Conservation (phyloP, 2,329 filamentous ascomycete species). For the Neonectria hederae region DNA sequence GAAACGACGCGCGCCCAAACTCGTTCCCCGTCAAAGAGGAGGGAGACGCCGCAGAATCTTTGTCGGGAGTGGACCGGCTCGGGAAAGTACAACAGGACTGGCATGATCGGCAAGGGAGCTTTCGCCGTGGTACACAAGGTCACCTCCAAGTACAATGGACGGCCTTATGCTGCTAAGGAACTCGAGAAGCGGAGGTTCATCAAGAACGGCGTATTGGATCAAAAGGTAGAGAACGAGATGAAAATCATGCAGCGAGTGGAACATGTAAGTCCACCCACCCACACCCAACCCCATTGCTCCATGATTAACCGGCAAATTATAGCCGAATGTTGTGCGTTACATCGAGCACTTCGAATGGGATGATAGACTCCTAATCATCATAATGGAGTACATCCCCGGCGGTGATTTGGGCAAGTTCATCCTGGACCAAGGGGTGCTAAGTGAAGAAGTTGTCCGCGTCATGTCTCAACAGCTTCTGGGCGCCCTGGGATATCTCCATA, state of each 20-base stretch:
- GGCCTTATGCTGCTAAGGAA: constrained; percentile 90
- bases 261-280: constrained; percentile 69
- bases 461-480: constrained; percentile 82
- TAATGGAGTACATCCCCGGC: constrained; percentile 90
- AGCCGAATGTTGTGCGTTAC: constrained; percentile 91
- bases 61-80: constrained; percentile 82
- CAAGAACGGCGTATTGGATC: constrained; percentile 88
- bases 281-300: background rate
- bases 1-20: constrained; percentile 26
- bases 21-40: constrained; percentile 36
- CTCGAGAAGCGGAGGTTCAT: constrained; percentile 93
- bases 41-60: constrained; percentile 39
- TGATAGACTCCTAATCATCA: constrained; percentile 87
- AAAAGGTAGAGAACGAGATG: constrained; percentile 97
- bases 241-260: constrained; percentile 88
- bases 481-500: constrained; percentile 87
- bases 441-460: constrained; percentile 73
- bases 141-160: constrained; percentile 84
- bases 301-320: constrained; percentile 21
- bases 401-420: constrained; percentile 86
- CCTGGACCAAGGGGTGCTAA: constrained; percentile 66
- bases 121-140: constrained; percentile 95
- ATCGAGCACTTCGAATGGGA: constrained; percentile 87
- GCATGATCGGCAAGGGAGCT: constrained; percentile 87
- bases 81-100: constrained; percentile 82